Evolutionary conservation across 805 yeast species (phyloP), one percentile per base, ranked within the genome.

Genomic region (Lipomyces chichibuensis): DNA sequence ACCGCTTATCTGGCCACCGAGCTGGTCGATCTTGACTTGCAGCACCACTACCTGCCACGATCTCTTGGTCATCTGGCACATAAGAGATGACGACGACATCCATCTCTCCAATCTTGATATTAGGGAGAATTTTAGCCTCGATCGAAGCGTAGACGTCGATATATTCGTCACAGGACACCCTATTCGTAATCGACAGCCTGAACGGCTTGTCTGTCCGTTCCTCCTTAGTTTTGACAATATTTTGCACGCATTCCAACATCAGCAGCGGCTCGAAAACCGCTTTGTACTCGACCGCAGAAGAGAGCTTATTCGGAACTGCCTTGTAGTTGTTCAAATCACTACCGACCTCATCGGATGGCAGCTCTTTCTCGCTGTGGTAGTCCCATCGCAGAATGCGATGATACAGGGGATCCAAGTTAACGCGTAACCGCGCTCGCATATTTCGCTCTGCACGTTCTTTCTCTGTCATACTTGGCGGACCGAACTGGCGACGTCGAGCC

Each of bases 221-320:
- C 60, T 85, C 86, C 69, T 89, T 87, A 0, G 95, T 87, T 3
- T 91, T 83, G 71, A 87, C 88, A 33, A 95, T 84, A 0, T 91
- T 89, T 74, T 93, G 97, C 98, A 98, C 96, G 70, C 97, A 90
- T 78, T 95, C 99, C 53, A 94, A 78, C 75, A 93, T 79, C 56
- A 95, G 79, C 55, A 95, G 81, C 0, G 99, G 99, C 71, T 88
- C 90, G 77, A 91, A 89, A 0, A 85, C 82, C 46, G 81, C 80
- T 59, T 84, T 84, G 74, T 96, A 95, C 2, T 89, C 92, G n/a
- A 79, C 80, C 3, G 87, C 86, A 60, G 84, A 79, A 0, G 73
- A 65, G 74, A 91, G 95, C 1, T 78, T 73, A 70, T 87, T 87
- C 35, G 84, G 84, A 5, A 91, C 88, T 0, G 80, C 76, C 0